A percentile compares a stretch with the other conserved stretches of the same genome.
Conservation (phyloP, 106 monocot species). For the Apostasia shenzhenica region DNA sequence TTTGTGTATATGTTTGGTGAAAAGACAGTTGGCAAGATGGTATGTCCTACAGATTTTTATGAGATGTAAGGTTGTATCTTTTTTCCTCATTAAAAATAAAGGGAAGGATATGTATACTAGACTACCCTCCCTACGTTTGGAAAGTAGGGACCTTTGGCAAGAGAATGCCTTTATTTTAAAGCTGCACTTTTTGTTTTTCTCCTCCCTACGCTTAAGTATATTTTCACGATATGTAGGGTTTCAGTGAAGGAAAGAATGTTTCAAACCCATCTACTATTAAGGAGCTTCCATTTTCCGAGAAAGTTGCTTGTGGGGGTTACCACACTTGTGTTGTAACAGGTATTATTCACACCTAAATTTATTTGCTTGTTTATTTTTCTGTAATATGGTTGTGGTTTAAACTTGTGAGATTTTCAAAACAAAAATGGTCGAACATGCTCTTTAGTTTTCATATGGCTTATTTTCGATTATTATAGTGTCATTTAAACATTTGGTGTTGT, state of each 20-base stretch:
- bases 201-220: neutral
- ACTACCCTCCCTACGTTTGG: no score
- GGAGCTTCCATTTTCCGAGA: slow-evolving; percentile 64
- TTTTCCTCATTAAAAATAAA: neutral
- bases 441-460: no score
- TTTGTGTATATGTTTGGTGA: slow-evolving; percentile 83
- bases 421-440: no score
- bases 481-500: no score
- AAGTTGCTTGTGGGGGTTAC: slow-evolving; percentile 97
- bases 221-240: slow-evolving; percentile 35
- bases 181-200: no score
- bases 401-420: no score
- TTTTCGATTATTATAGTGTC: no score
- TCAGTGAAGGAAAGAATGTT: slow-evolving; percentile 49
- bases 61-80: neutral
- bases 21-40: slow-evolving; percentile 46
- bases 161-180: no score
- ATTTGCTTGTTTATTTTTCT: neutral
- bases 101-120: no score
- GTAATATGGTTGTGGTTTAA: neutral
- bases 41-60: slow-evolving; percentile 10
- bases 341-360: slow-evolving; percentile 16
- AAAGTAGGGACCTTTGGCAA: no score
- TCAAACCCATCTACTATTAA: slow-evolving; percentile 39
- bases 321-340: slow-evolving; percentile 90